Base-by-base conservation (phyloP, 495 filamentous ascomycete genomes). In the Wilcoxina mikolae region DNA sequence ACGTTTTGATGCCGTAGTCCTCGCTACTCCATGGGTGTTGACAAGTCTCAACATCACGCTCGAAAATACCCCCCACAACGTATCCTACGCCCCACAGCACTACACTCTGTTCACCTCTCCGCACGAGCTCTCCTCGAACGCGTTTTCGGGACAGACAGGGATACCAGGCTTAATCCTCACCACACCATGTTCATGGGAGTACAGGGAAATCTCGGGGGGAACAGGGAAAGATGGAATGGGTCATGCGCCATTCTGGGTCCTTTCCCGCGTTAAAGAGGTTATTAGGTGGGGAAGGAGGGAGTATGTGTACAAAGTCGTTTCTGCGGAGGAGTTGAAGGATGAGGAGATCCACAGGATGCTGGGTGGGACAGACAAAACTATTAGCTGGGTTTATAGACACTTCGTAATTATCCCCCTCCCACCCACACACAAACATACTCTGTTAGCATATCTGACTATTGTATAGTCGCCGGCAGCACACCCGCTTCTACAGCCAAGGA, bases 31-130 rank as follows among this genome's bases (percentile, higher is more conserved):
- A 0, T 74, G 78, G 51, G 84, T 91, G 62, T 83, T 78, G 65
- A 75, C 83, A 10, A 74, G 74, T 7, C 78, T 95, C 56, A 68
- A 68, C 0, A 62, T 79, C 27, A 68, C 72, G 3, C 68, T 81
- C 10, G 68, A 78, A 41, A 71, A 64, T 38, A 68, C 60, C 44
- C 86, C 76, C 35, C 80, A 85, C 51, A 60, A 76, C 17, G 83
- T 93, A 20, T 81, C 85, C 0, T 96, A 91, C 61, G 82, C 88
- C 0, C 73, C 71, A 9, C 71, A 95, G 0, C 81, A 95, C 60
- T 86, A 94, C 54, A 95, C 90, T 0, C 75, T 95, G 10, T 87
- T 96, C 62, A 76, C 85, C 2, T 83, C 85, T 1, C 77, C 82
- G 0, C 76, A 76, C 59, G 71, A 69, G 3, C 76, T 89, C 27